Percentiles rank a stretch among this genome's conserved stretches.
Evolutionary conservation across 192 early-diverging fungal genomes (phyloP).

Genomic region (Helicostylum pulchrum): DNA sequence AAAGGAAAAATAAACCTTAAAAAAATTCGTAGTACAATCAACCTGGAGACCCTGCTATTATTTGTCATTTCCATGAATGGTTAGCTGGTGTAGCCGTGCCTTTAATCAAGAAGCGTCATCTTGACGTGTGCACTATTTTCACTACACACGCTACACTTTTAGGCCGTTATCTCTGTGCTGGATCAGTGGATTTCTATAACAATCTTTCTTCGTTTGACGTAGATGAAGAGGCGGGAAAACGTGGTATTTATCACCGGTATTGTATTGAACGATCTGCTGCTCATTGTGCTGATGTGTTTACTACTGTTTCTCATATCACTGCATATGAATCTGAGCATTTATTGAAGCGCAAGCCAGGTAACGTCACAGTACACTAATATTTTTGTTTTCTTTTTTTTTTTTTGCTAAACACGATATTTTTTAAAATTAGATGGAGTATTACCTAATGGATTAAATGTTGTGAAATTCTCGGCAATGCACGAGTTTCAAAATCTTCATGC

Average conservation of each 20-base stretch:
- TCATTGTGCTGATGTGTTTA: slow-evolving; percentile 97
- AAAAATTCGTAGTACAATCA: slow-evolving; percentile 38
- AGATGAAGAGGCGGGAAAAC: slow-evolving; percentile 92
- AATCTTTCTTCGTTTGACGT: slow-evolving; percentile 90
- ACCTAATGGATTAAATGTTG: slow-evolving; percentile 93
- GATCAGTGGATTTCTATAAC: slow-evolving; percentile 97
- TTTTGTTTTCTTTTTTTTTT: neutral
- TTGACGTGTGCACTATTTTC: slow-evolving; percentile 92
- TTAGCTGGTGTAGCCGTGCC: slow-evolving; percentile 87
- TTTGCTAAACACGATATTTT: neutral
- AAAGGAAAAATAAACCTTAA: neutral
- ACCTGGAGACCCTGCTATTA: slow-evolving; percentile 58
- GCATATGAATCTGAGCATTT: slow-evolving; percentile 95
- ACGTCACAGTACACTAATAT: neutral
- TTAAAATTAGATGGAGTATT: slow-evolving; percentile 77
- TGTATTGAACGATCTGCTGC: slow-evolving; percentile 93
- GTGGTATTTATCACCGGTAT: slow-evolving; percentile 97
- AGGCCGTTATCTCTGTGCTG: slow-evolving; percentile 93
- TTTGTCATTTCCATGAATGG: slow-evolving; percentile 99
- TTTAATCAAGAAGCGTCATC: slow-evolving; percentile 77
- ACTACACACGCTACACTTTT: slow-evolving; percentile 95
- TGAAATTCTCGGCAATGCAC: slow-evolving; percentile 96
- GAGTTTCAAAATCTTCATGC: slow-evolving; percentile 99
- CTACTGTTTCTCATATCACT: slow-evolving; percentile 94
- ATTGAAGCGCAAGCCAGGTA: slow-evolving; percentile 89